Percentiles rank a stretch among this genome's conserved stretches.
Evolutionary conservation across 208 protist species (phyloP).

Genomic region (Leishmania lainsoni): DNA sequence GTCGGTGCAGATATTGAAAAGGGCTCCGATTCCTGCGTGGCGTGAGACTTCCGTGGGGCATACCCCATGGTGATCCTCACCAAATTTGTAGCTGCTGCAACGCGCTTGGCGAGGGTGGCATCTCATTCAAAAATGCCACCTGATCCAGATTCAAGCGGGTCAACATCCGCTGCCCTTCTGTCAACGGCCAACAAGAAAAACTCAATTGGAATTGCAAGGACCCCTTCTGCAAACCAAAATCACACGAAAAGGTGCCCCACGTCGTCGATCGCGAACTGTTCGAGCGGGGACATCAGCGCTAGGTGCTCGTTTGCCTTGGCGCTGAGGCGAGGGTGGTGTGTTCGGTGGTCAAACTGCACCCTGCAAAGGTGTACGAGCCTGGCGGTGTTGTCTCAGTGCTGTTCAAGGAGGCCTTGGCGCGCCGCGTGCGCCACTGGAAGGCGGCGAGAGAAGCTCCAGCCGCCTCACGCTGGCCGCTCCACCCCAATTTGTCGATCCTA

Average conservation of each 20-base stretch:
- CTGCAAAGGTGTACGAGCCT: neutral
- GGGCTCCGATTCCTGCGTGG: too few relatives aligned
- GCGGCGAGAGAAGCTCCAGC: neutral
- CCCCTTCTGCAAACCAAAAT: too few relatives aligned
- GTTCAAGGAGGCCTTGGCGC: neutral
- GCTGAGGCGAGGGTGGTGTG: neutral
- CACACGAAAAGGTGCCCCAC: neutral
- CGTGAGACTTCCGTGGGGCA: too few relatives aligned
- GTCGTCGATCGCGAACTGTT: neutral
- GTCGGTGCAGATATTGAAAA: too few relatives aligned
- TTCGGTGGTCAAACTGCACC: neutral
- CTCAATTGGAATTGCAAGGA: too few relatives aligned
- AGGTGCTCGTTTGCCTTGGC: neutral
- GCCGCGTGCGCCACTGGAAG: neutral
- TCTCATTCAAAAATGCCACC: too few relatives aligned
- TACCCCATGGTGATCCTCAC: too few relatives aligned
- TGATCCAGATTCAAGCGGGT: too few relatives aligned
- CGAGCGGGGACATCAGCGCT: neutral
- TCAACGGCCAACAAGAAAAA: too few relatives aligned
- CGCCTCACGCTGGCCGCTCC: neutral
- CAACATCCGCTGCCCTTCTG: too few relatives aligned
- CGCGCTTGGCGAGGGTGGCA: too few relatives aligned
- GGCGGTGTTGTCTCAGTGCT: neutral
- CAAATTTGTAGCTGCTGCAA: too few relatives aligned
- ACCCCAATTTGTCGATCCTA: neutral